phyloP scores from a whole-genome alignment of 2,329 filamentous ascomycete genomes.

The Polytolypa hystricis region DNA sequence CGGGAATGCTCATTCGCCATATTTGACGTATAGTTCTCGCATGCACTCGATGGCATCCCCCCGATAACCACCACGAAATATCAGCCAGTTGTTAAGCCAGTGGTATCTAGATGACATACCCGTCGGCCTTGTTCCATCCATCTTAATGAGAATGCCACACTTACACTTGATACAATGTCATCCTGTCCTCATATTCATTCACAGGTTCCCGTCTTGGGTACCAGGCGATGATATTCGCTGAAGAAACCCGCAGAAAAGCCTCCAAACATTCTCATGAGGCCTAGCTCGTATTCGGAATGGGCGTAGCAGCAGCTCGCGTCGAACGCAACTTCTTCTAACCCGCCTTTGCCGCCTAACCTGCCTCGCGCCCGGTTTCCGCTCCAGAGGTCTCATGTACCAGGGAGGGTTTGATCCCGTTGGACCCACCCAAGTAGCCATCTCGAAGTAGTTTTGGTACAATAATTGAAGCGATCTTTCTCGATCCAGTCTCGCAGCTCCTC shows the following conservation, averaged over 20 bases:
- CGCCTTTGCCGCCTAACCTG: neutral
- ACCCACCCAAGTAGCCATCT: neutral
- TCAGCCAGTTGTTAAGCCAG: neutral
- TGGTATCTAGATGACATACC: neutral
- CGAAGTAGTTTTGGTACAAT: neutral
- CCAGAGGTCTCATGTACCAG: neutral
- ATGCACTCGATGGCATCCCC: neutral
- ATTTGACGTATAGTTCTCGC: neutral
- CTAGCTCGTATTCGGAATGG: neutral
- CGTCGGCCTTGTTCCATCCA: neutral
- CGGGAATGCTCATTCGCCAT: too few relatives aligned
- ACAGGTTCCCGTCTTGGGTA: neutral
- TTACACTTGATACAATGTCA: neutral
- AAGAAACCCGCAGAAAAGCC: neutral
- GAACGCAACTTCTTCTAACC: neutral
- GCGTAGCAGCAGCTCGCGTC: neutral
- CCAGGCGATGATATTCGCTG: neutral
- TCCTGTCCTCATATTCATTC: neutral
- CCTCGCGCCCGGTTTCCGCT: neutral
- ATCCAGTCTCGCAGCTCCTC: neutral
- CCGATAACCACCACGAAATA: neutral
- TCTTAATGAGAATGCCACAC: neutral
- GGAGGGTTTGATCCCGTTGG: neutral
- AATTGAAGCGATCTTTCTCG: neutral
- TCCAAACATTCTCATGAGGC: neutral